Evolutionary conservation across 768 basidiomycete species (phyloP), one percentile per base, ranked within the genome.

Genomic region (Lactarius hengduanensis): DNA sequence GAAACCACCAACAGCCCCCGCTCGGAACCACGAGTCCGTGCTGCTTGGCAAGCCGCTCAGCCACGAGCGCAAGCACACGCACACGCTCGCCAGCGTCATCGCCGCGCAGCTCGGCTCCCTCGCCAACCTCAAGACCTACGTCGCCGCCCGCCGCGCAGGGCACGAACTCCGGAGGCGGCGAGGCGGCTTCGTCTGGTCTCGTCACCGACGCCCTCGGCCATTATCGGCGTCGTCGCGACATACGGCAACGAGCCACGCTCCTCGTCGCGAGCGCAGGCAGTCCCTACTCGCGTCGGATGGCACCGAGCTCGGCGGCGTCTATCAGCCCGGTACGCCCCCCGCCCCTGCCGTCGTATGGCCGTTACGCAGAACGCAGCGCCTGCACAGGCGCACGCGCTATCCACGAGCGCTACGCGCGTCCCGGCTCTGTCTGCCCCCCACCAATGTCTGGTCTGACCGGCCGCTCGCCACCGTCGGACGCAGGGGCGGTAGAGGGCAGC

Each of bases 101-200:
- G 74, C 76, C 16, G 54, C 69, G 6, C 78, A 88, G 57, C 87
- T 91, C 71, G 89, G 89, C 26, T 83, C 82, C 57, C 75, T 94
- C 53, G 76, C 83, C 5, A 81, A 87, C 47, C 80, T 96, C 69
- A 88, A 93, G 74, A 89, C 91, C 30, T 79, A 83, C 64, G 86
- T 94, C 75, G 86, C 86, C 13, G 88, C 92, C n/a, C 5, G 87
- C 91, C 3, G 92, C 83, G 41, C 78, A 57, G 9, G 65, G 83
- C 60, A 93, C 91, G 67, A 86, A 94, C 82, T 87, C 87, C 72
- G 86, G 86, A 65, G 85, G 84, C 34, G 93, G 93, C 61, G 86
- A 64, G 85, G 84, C 36, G 93, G 93, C 60, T 95, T 85, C 80
- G 80, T 94, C 63, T 96, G 94, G 96, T n/a, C 84, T 96, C 74